Base-by-base conservation (phyloP, 805 yeast species). In the Saccharomyces eubayanus region DNA sequence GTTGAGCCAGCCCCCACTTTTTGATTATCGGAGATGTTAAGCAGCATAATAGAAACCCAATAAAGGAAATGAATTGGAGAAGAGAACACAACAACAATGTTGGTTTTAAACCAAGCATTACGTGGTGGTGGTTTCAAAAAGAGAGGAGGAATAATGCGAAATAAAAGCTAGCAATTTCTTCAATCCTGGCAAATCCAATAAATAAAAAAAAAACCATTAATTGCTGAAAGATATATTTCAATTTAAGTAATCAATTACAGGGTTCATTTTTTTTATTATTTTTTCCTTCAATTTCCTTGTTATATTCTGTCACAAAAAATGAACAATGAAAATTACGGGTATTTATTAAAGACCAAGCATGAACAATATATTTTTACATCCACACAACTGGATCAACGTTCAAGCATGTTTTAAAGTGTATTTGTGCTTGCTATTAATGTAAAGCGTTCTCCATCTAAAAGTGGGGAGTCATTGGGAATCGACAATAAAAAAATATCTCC, bases 31-130 rank as follows among this genome's bases (percentile, higher is more conserved):
- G 43, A 9, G 80, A 76, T 0, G 89, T 77, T 27, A 87, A 73
- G 20, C 82, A 75, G 2, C 85, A 81, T 31, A 87, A 66, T 43
- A 87, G 71, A 47, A 86, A 69, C 55, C 84, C 80, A 14, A 84
- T 90, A 60, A 85, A 68, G 1, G 90, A 74, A 9, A 78, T 73
- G 49, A 77, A 63, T 58, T 77, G 78, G 6, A 36, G 24, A 16
- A 36, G 16, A n/a, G 43, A 36, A 11, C 11, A 2, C 1, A 16
- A 6, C 43, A 36, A 16, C 11, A 36, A 16, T n/a, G 8, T 16
- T 16, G 16, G 24, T 16, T 36, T 36, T 6, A 8, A 16, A 36
- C 16, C 20, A n/a, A 36, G 9, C 43, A 36, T 36, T 16, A 36
- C 16, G 16, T 36, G 2, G 21, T 36, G 48, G 79, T 59, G 48